Percentiles rank a stretch among this genome's conserved stretches.
Conservation (phyloP, 495 filamentous ascomycete genomes). For the Aspergillus avenaceus region DNA sequence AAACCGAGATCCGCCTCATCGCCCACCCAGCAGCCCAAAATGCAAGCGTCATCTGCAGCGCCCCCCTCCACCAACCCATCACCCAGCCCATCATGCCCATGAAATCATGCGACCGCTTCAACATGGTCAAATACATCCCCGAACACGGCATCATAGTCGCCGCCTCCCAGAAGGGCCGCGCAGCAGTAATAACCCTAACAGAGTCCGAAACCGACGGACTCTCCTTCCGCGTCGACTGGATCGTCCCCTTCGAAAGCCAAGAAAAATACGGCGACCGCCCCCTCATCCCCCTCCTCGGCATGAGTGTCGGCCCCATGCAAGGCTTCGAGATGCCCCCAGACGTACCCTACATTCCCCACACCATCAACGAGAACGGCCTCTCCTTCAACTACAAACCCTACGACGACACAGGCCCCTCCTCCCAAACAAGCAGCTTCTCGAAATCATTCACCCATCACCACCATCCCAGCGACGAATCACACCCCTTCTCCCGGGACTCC, state of each 20-base stretch:
- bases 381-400: conserved; percentile 31
- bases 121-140: conserved; percentile 71
- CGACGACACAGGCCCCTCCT: conserved; percentile 8
- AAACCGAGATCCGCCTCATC: conserved; percentile 55
- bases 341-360: conserved; percentile 31
- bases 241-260: conserved; percentile 50
- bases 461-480: conserved; percentile 1
- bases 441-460: background rate
- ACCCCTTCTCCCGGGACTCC: background rate
- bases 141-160: conserved; percentile 73
- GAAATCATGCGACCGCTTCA: conserved; percentile 59
- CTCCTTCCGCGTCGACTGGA: conserved; percentile 52
- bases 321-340: conserved; percentile 46
- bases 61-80: conserved; percentile 42
- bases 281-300: conserved; percentile 46
- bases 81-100: conserved; percentile 35
- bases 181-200: conserved; percentile 69
- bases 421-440: background rate
- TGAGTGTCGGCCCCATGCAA: conserved; percentile 59
- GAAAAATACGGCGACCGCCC: conserved; percentile 41
- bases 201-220: conserved; percentile 30
- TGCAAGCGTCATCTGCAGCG: conserved; percentile 43
- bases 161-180: conserved; percentile 70
- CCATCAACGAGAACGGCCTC: conserved; percentile 19
- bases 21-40: conserved; percentile 38